These are phyloP conservation scores for Fusarium phyllophilum DNA, from an alignment of 2,329 filamentous ascomycete genomes.

Conservation along the genomic window DNA sequence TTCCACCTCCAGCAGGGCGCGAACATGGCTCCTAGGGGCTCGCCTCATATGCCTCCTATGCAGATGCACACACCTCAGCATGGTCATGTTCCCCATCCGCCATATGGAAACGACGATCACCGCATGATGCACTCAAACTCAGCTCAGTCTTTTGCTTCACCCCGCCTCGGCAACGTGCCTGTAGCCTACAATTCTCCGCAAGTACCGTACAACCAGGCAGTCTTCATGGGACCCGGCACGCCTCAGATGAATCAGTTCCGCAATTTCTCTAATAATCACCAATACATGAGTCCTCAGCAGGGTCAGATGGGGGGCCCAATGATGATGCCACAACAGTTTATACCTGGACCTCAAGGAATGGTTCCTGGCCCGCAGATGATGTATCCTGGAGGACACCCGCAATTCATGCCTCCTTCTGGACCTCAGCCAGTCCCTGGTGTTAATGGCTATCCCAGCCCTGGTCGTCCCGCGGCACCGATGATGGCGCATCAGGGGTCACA, in stretches of 20 bases:
- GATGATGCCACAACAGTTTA: slow-evolving; percentile 85
- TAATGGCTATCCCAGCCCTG: slow-evolving; percentile 89
- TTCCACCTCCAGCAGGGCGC: slow-evolving; percentile 82
- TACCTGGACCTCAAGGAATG: slow-evolving; percentile 77
- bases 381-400: slow-evolving; percentile 75
- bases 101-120: slow-evolving; percentile 82
- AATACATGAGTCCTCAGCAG: slow-evolving; percentile 77
- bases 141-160: slow-evolving; percentile 86
- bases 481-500: slow-evolving; percentile 97
- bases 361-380: slow-evolving; percentile 80
- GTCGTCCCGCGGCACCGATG: slow-evolving; percentile 81
- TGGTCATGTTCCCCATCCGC: slow-evolving; percentile 69
- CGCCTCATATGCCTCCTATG: slow-evolving; percentile 80
- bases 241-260: slow-evolving; percentile 77
- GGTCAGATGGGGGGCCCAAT: slow-evolving; percentile 79
- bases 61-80: slow-evolving; percentile 81
- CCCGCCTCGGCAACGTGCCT: slow-evolving; percentile 76
- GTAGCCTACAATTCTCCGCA: slow-evolving; percentile 78
- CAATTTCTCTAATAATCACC: slow-evolving; percentile 74
- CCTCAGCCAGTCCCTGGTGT: slow-evolving; percentile 71
- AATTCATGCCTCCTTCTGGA: slow-evolving; percentile 70
- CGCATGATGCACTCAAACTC: slow-evolving; percentile 90
- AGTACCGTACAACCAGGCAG: slow-evolving; percentile 76
- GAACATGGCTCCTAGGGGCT: slow-evolving; percentile 73
- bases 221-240: slow-evolving; percentile 75